Evolutionary conservation across 2,329 filamentous ascomycete species (phyloP), one percentile per base, ranked within the genome.

Genomic region (Arachnopeziza araneosa): DNA sequence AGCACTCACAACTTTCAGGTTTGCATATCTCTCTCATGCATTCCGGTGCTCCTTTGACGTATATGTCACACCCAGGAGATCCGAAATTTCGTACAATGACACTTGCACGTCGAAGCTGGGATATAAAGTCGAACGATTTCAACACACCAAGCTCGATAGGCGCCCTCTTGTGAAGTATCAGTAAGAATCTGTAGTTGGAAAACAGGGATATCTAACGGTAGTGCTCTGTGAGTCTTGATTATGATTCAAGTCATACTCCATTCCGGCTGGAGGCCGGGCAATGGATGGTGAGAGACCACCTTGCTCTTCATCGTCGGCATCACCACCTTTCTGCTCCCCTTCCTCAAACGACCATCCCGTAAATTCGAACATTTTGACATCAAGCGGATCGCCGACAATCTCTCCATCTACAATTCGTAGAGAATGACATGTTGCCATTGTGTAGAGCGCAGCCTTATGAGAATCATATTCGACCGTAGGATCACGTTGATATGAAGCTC

Each of bases 291-390:
- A 87, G 48, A 97, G 81, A 8, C 87, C 86, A 3, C 83, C 80
- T 68, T 88, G 87, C 60, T 93, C 89, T 53, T 93, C 90, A 22
- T 91, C 87, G 55, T 89, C 85, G 50, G 80, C 80, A 56, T 84
- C 84, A 26, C 81, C 83, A 24, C 80, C 75, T 56, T 82, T 81
- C 66, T 93, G 87, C 52, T 86, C 86, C 1, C 92, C 91, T 77
- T 99, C 95, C 72, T 96, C 90, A 67, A 91, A 99, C 2, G 85
- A 83, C 95, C 95, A 99, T 6, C 84, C 83, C 0, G 95, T 98
- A 67, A 96, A 99, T 65, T 96, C 88, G 72, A 99, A 99, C 95
- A 99, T 99, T 73, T 98, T 98, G 60, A 97, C 80, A 73, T 99
- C 95, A 1, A 99, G 79, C 4, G 96, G 95, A 70, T 99, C 95